Evolutionary conservation across 495 filamentous ascomycete species (phyloP), one percentile per base, ranked within the genome.

Genomic region (Neurospora sp.): DNA sequence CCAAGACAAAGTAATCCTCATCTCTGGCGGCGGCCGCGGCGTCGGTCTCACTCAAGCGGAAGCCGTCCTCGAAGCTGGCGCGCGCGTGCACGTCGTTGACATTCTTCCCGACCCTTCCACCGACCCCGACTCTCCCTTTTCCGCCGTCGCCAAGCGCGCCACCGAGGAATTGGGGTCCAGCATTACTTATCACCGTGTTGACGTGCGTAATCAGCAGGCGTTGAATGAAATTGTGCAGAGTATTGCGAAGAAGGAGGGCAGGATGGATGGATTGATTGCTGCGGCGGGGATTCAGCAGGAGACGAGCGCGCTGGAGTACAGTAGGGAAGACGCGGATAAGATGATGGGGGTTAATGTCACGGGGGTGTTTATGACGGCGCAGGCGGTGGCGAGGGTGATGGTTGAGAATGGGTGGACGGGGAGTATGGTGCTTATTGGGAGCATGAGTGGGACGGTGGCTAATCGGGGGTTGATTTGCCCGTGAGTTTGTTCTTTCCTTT

Each of bases 221-320:
- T 84, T 98, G 39, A 90, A 93, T 79, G 82, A 83, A 42, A 87
- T 92, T 39, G 84, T 96, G 62, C 84, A 86, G 73, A 85, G 84
- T 14, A 96, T 97, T 69, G 92, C 88, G 31, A 85, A 89, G 40
- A 85, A 85, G 41, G 89, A 95, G 76, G 91, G 91, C 7, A 88
- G 92, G 27, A 83, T 96, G 16, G 92, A 96, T 78, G 93, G 93
- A 1, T 80, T 96, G 39, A 88, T 96, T 74, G 92, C 92, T n/a
- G 92, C 92, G 12, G 93, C 92, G 4, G 91, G 91, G 8, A 90
- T 93, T 77, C 91, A 94, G 80, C 90, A 94, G 78, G 89, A 93
- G 76, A 90, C 90, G 10, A 78, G 86, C 5, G 90, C 92, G 1
- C 82, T 93, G 71, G 89, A 93, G 70, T 92, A 93, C 80, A 87